Conservation (phyloP, 208 protist species). For the Leishmania lainsoni region DNA sequence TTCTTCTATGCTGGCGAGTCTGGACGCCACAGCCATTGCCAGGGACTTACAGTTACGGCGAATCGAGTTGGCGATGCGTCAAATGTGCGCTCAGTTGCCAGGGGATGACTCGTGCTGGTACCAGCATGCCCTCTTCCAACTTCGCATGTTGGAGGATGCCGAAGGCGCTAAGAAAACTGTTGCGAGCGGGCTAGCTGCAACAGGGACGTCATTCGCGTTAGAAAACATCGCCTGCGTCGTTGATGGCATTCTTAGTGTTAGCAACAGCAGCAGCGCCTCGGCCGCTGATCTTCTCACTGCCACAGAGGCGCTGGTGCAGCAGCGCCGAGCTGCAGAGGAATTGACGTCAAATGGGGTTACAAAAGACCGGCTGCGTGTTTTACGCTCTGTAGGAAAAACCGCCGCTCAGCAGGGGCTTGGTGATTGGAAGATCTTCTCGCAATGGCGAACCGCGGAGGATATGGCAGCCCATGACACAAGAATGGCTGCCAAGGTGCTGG, state of each 20-base stretch:
- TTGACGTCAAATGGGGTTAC: slow-evolving; percentile 9
- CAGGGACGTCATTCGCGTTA: slow-evolving; percentile 58
- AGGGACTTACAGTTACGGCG: slow-evolving; percentile 63
- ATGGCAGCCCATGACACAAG: slow-evolving; percentile 48
- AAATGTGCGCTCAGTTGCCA: slow-evolving; percentile 75
- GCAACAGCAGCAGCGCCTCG: neutral
- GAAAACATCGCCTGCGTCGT: slow-evolving; percentile 35
- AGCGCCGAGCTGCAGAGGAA: slow-evolving; percentile 31
- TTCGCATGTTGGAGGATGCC: slow-evolving; percentile 49
- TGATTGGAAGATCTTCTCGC: slow-evolving; percentile 85
- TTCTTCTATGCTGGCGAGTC: slow-evolving; percentile 35
- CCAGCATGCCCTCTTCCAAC: slow-evolving; percentile 74
- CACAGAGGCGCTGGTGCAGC: slow-evolving; percentile 20
- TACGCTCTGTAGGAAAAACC: slow-evolving; percentile 64
- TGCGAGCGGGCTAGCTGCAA: slow-evolving; percentile 28
- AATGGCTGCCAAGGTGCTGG: slow-evolving; percentile 77
- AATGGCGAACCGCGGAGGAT: slow-evolving; percentile 69
- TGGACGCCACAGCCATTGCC: slow-evolving; percentile 24
- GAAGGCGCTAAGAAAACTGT: slow-evolving; percentile 48
- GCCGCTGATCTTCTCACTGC: neutral
- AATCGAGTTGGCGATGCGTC: slow-evolving; percentile 80
- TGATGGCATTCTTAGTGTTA: neutral
- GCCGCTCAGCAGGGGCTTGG: slow-evolving; percentile 53
- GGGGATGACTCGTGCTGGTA: slow-evolving; percentile 75
- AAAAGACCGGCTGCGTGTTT: slow-evolving; percentile 37